Percentiles rank a stretch among this genome's conserved stretches.
phyloP scores from a whole-genome alignment of 345 rosid genomes.

The Gossypium herbaceum region DNA sequence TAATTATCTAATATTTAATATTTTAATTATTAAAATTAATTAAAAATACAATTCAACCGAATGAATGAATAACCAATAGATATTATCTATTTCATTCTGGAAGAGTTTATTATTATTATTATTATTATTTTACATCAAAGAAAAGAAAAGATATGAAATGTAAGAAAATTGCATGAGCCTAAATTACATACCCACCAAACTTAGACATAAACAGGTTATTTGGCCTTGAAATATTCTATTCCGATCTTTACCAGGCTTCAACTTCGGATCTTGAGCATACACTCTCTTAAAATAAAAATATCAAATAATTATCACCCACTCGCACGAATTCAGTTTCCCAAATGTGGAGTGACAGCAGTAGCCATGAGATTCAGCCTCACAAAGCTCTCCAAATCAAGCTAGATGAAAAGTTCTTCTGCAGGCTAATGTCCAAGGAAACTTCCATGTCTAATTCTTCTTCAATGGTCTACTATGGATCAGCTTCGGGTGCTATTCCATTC shows the following conservation, averaged over 20 bases:
- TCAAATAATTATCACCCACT: background rate
- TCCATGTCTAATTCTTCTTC: conserved; percentile 54
- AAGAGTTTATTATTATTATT: too few relatives aligned
- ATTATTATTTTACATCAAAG: background rate
- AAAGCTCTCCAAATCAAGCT: conserved; percentile 33
- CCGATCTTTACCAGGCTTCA: conserved; percentile 21
- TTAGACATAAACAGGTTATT: background rate
- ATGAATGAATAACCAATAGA: too few relatives aligned
- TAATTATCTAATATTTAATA: too few relatives aligned
- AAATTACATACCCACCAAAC: background rate
- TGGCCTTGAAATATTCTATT: conserved; percentile 15
- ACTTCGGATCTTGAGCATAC: conserved; percentile 27
- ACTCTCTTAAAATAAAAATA: background rate
- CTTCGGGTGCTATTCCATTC: conserved; percentile 60
- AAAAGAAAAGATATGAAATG: background rate
- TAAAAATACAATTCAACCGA: too few relatives aligned
- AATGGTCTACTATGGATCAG: conserved; percentile 71
- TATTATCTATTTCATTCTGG: too few relatives aligned
- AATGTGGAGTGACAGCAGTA: conserved; percentile 20
- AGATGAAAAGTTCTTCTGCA: conserved; percentile 48
- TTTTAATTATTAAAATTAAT: too few relatives aligned
- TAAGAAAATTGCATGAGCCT: background rate
- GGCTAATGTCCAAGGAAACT: conserved; percentile 57
- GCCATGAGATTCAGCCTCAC: conserved; percentile 7
- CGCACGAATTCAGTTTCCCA: background rate